Evolutionary conservation across 2,329 filamentous ascomycete species (phyloP).

Genomic region (Beauveria pseudobassiana): DNA sequence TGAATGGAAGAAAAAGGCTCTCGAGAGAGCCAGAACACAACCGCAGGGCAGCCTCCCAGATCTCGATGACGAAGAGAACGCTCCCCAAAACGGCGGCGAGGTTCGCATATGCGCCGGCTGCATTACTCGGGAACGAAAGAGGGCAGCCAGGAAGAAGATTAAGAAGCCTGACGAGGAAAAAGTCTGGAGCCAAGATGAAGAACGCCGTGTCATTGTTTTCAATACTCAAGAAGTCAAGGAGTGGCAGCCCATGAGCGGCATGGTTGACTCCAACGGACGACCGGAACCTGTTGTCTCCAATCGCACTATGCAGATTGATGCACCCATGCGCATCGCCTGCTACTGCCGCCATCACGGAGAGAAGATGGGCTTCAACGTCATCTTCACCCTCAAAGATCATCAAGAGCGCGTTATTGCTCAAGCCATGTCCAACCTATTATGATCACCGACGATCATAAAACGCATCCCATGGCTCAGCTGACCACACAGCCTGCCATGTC

Average conservation of each 20-base stretch:
- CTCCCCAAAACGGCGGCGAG: slow-evolving; percentile 82
- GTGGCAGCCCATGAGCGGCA: slow-evolving; percentile 58
- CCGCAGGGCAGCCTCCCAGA: slow-evolving; percentile 29
- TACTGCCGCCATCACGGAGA: slow-evolving; percentile 95
- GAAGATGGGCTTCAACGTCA: slow-evolving; percentile 85
- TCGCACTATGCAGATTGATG: slow-evolving; percentile 68
- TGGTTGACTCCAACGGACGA: slow-evolving; percentile 35
- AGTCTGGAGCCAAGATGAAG: slow-evolving; percentile 73
- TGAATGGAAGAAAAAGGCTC: slow-evolving; percentile 57
- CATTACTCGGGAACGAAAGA: slow-evolving; percentile 83
- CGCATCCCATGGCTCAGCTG: slow-evolving; percentile 41
- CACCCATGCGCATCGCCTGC: slow-evolving; percentile 93
- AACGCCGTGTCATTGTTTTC: slow-evolving; percentile 79
- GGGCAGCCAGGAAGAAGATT: slow-evolving; percentile 84
- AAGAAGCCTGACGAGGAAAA: slow-evolving; percentile 92
- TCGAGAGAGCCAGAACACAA: slow-evolving; percentile 44
- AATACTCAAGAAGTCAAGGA: slow-evolving; percentile 84
- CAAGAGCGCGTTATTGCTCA: slow-evolving; percentile 72
- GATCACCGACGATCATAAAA: slow-evolving; percentile 98
- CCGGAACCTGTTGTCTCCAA: slow-evolving; percentile 40
- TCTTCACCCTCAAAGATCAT: slow-evolving; percentile 87
- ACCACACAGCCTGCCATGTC: slow-evolving; percentile 21
- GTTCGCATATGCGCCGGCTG: slow-evolving; percentile 90
- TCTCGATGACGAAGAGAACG: slow-evolving; percentile 54
- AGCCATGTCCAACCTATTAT: slow-evolving; percentile 79